Percentiles rank a stretch among this genome's conserved stretches.
phyloP scores from a whole-genome alignment of 2,329 filamentous ascomycete genomes.

The Stagonosporopsis tanaceti region DNA sequence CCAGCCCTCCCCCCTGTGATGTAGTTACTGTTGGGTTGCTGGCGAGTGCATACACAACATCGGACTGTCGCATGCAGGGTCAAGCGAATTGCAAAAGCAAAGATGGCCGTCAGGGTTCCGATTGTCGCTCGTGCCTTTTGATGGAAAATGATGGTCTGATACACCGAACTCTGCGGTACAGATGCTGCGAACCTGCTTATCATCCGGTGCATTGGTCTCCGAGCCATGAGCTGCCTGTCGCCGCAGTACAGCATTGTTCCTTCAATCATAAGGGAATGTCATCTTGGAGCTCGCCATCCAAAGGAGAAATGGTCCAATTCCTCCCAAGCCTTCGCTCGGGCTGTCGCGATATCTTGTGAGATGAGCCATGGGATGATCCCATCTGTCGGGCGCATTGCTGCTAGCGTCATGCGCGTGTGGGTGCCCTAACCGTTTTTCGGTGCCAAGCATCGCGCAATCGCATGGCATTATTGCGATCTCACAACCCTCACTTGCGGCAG shows the following conservation, averaged over 20 bases:
- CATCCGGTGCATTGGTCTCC: background rate
- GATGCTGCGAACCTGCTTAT: background rate
- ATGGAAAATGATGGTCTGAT: background rate
- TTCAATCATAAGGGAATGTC: background rate
- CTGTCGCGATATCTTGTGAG: background rate
- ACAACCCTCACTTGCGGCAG: conserved; percentile 9
- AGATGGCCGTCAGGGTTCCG: background rate
- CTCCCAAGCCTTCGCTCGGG: background rate
- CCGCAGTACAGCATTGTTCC: background rate
- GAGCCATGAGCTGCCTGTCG: background rate
- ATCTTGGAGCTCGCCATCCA: conserved; percentile 9
- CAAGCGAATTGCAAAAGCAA: conserved; percentile 18
- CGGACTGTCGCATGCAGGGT: conserved; percentile 1
- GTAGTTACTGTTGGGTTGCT: background rate
- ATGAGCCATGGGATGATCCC: conserved; percentile 5
- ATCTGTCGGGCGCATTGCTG: background rate
- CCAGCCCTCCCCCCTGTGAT: background rate
- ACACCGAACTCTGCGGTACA: background rate
- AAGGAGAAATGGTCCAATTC: conserved; percentile 7
- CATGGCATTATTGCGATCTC: conserved; percentile 21
- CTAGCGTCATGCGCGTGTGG: conserved; percentile 12
- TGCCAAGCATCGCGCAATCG: conserved; percentile 20
- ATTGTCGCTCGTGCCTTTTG: background rate
- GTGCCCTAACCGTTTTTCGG: conserved; percentile 8
- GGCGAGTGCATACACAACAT: background rate